Conservation (phyloP, 1,139 yeast species). For the Trichomonascaceae sp. region DNA sequence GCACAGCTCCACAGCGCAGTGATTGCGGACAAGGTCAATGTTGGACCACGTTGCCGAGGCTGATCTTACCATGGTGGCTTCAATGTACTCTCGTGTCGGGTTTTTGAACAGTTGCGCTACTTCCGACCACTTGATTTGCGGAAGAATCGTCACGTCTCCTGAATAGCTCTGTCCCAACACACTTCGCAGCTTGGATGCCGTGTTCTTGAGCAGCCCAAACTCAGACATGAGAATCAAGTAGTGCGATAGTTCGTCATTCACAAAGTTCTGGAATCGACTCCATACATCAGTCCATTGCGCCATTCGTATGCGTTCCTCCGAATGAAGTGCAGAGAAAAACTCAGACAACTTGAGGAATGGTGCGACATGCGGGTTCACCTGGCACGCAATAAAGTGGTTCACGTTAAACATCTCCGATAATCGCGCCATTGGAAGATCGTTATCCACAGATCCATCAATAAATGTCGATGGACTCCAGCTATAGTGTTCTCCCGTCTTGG, state of each 20-base stretch:
- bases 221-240: conserved; percentile 60
- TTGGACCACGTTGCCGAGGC: conserved; percentile 93
- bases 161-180: conserved; percentile 76
- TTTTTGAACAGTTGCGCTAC: conserved; percentile 54
- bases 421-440: conserved; percentile 81
- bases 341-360: conserved; percentile 46
- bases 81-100: conserved; percentile 64
- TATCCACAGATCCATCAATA: conserved; percentile 93
- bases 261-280: conserved; percentile 45
- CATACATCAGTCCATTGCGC: conserved; percentile 32
- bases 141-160: conserved; percentile 87
- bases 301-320: neutral
- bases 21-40: conserved; percentile 68
- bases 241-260: conserved; percentile 65
- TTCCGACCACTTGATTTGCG: conserved; percentile 51
- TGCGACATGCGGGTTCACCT: conserved; percentile 91
- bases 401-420: conserved; percentile 93
- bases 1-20: conserved; percentile 80
- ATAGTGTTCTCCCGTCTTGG: conserved; percentile 46
- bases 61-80: conserved; percentile 65
- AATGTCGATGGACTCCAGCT: conserved; percentile 83
- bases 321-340: conserved; percentile 11
- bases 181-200: conserved; percentile 60
- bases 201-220: conserved; percentile 59
- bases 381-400: conserved; percentile 92